Conservation (phyloP, 257 asterid species). For the Fraxinus excelsior region DNA sequence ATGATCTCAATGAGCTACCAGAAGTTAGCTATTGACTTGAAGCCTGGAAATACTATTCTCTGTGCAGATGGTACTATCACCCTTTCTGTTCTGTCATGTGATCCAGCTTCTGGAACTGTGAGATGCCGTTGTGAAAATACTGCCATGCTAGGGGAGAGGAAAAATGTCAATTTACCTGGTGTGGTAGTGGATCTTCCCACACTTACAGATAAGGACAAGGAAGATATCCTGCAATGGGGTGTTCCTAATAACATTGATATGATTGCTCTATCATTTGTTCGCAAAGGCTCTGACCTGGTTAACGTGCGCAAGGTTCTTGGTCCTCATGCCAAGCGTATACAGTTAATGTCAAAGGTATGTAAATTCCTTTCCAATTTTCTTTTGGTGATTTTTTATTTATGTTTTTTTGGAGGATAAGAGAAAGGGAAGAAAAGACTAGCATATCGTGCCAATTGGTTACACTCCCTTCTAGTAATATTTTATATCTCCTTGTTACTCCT, state of each 20-base stretch:
- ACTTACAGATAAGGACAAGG: conserved; percentile 81
- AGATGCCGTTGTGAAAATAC: conserved; percentile 79
- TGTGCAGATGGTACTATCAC: conserved; percentile 88
- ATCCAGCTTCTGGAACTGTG: conserved; percentile 63
- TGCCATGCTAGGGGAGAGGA: conserved; percentile 79
- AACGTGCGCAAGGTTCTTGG: conserved; percentile 81
- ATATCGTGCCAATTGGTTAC: neutral
- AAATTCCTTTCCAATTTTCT: neutral
- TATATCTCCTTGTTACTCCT: neutral
- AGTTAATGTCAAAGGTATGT: conserved; percentile 77
- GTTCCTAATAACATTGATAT: conserved; percentile 83
- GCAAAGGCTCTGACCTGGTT: conserved; percentile 87
- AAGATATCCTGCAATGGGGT: conserved; percentile 84
- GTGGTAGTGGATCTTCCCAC: conserved; percentile 89
- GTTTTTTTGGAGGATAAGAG: neutral
- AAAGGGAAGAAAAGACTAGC: neutral
- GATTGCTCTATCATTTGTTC: conserved; percentile 88
- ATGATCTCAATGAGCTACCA: conserved; percentile 79
- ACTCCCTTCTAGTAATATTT: neutral
- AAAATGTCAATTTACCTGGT: conserved; percentile 84
- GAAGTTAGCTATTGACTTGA: conserved; percentile 67
- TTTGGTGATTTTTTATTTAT: neutral
- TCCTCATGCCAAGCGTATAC: conserved; percentile 68
- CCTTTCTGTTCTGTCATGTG: conserved; percentile 66
- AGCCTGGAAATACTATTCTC: conserved; percentile 67